Evolutionary conservation across 1,284 basidiomycete genomes (phyloP), one percentile per base, ranked within the genome.

Genomic region (Moesziomyces sp.): DNA sequence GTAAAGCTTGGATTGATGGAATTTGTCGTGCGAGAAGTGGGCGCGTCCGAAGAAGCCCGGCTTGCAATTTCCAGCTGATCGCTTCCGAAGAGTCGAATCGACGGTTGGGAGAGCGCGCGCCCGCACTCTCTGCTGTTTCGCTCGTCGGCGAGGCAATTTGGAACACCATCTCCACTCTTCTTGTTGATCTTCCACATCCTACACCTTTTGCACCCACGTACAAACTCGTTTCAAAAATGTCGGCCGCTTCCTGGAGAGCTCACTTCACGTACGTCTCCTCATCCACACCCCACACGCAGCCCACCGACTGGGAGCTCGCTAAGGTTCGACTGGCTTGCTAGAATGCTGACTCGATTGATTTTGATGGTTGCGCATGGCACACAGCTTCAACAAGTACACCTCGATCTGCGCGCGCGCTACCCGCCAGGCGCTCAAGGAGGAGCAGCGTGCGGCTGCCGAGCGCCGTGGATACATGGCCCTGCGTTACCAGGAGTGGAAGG

Each of bases 301-400:
- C 30, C 38, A 21, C 21, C 14, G 2, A 21, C 21, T 21, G 21
- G 21, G 19, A 9, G 11, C 11, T 30, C 14, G 16, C 6, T 1
- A n/a, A 30, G n/a, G 21, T 42, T 18, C 34, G 13, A 9, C 19
- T 34, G 26, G 19, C 34, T 23, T 19, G 13, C 11, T 9, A n/a
- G 16, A 23, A 24, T 35, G 26, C 52, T 42, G 34, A 58, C 30
- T 46, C 8, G 49, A 30, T 28, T 26, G 21, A 13, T 24, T n/a
- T 21, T 44, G 11, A 4, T 4, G 14, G 6, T 21, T 44, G 21
- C 21, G 21, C 21, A 3, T 2, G 43, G 21, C 13, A 11, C 51
- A 44, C 79, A 86, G 85, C 60, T 86, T 84, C 85, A 86, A 85
- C 85, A 85, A 85, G 83, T 85, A 85, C 83, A 83, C 85, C 60